Conservation (phyloP, 1,284 basidiomycete genomes). For the Afroboletus lepidellus region DNA sequence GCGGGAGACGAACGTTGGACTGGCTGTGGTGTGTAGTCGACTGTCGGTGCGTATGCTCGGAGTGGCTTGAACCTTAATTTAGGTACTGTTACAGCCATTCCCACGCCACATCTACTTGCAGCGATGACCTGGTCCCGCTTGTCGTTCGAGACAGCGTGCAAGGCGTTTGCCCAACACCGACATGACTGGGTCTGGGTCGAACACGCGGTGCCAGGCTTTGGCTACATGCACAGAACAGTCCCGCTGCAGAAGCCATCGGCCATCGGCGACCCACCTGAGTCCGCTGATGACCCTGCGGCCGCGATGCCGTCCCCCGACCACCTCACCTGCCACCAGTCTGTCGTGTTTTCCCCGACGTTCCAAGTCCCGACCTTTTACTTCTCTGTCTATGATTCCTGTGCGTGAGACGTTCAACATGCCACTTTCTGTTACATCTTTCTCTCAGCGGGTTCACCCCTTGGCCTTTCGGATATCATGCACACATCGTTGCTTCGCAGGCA, state of each 20-base stretch:
- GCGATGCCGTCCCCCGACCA: constrained; percentile 18
- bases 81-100: constrained; percentile 46
- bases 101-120: constrained; percentile 45
- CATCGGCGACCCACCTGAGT: constrained; percentile 21
- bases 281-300: constrained; percentile 32
- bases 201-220: constrained; percentile 45
- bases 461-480: constrained; percentile 51
- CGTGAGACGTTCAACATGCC: constrained; percentile 33
- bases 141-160: constrained; percentile 64
- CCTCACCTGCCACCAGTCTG: constrained; percentile 54
- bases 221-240: constrained; percentile 47
- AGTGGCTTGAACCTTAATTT: constrained; percentile 45
- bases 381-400: constrained; percentile 61
- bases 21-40: constrained; percentile 43
- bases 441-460: constrained; percentile 63
- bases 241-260: constrained; percentile 7
- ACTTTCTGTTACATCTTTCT: constrained; percentile 15
- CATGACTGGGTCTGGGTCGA: constrained; percentile 57
- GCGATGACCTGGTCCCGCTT: constrained; percentile 39
- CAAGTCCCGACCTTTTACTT: constrained; percentile 81
- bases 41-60: constrained; percentile 13
- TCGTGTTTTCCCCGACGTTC: constrained; percentile 73
- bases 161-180: constrained; percentile 44
- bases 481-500: constrained; percentile 58
- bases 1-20: constrained; percentile 43